A percentile compares a stretch with the other conserved stretches of the same genome.
These are phyloP conservation scores for Globomyces sp. DNA, from an alignment of 371 early-diverging fungal genomes.

Conservation along the genomic window DNA sequence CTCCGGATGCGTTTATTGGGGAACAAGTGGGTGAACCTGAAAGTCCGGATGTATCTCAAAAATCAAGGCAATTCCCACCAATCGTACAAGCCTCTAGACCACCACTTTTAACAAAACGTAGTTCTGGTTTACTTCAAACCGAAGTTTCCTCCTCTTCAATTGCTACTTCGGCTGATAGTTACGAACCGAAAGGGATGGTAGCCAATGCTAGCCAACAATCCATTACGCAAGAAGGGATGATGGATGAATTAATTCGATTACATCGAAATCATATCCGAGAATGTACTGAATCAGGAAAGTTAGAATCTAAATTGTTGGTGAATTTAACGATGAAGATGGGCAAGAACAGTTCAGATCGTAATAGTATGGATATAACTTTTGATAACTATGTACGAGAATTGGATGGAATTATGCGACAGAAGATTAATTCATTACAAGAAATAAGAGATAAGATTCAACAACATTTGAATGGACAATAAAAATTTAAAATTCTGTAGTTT, in stretches of 20 bases:
- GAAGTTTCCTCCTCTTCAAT: no score
- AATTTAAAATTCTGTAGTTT: not conserved
- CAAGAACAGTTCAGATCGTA: conserved; percentile 23
- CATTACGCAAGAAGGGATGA: not conserved
- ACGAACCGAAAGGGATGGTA: conserved; percentile 2
- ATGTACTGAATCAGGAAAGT: conserved; percentile 68
- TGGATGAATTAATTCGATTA: conserved; percentile 58
- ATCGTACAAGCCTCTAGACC: not conserved
- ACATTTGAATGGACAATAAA: conserved; percentile 7
- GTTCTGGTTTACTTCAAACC: not conserved
- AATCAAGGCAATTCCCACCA: not conserved
- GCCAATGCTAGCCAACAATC: not conserved
- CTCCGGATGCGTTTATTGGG: conserved; percentile 12
- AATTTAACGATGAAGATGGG: conserved; percentile 58
- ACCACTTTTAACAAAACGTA: not conserved
- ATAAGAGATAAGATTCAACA: conserved; percentile 39
- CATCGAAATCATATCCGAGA: conserved; percentile 79
- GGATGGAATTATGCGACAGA: conserved; percentile 53
- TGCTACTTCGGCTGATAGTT: not conserved
- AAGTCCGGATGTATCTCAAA: not conserved
- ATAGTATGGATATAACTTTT: conserved; percentile 22
- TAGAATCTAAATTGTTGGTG: conserved; percentile 76
- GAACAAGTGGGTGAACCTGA: conserved; percentile 16
- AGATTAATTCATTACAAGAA: conserved; percentile 48
- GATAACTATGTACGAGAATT: conserved; percentile 52